phyloP scores from a whole-genome alignment of 1,284 basidiomycete genomes.

The Puccinia novopanici region DNA sequence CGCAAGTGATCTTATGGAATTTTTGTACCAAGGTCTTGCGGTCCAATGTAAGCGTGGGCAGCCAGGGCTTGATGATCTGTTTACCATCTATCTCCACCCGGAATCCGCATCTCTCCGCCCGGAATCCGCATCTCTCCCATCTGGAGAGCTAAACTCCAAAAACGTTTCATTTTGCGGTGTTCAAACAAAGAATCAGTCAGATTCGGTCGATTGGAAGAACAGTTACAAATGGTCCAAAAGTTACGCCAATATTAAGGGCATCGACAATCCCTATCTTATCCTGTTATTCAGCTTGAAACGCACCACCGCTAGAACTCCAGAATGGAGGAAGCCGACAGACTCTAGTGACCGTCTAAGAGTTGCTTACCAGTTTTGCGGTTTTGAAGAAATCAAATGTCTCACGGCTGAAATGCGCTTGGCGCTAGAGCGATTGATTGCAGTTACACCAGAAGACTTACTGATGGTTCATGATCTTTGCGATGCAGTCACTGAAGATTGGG shows the following conservation, averaged over 20 bases:
- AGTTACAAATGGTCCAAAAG: conserved; percentile 3
- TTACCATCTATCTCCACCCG: neutral
- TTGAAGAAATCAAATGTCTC: neutral
- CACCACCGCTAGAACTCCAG: neutral
- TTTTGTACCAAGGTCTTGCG: conserved; percentile 8
- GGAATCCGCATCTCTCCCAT: neutral
- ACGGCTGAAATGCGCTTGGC: neutral
- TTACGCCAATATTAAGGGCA: neutral
- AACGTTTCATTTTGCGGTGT: neutral
- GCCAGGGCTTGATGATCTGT: neutral
- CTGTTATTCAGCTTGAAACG: neutral
- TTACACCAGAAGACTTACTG: neutral
- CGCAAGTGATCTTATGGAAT: neutral
- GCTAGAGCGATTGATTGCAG: neutral
- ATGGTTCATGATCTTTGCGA: neutral
- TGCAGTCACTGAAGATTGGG: neutral
- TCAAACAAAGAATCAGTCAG: neutral
- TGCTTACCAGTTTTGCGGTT: neutral
- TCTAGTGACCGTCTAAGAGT: neutral
- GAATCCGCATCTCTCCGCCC: neutral
- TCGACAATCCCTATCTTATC: neutral
- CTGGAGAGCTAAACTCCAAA: neutral
- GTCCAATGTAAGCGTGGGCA: conserved; percentile 1
- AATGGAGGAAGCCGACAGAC: neutral
- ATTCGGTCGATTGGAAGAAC: neutral